These are phyloP conservation scores for Suhomyces vadensis DNA, from an alignment of 805 yeast species.

Conservation along the genomic window DNA sequence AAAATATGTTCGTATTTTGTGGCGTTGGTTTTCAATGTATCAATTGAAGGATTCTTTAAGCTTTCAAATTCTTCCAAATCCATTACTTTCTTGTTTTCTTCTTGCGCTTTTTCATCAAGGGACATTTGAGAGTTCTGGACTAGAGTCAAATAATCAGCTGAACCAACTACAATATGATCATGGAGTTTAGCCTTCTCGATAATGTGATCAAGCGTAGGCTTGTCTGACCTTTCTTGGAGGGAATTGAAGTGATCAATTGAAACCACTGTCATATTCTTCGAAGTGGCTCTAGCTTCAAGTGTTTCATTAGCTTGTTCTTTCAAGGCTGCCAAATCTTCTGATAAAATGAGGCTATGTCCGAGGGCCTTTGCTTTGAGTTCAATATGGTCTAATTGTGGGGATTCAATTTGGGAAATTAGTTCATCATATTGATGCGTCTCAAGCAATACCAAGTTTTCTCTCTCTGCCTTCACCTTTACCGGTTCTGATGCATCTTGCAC, in stretches of 20 bases:
- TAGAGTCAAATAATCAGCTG: background rate
- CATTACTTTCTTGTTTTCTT: background rate
- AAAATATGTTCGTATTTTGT: conserved; percentile 3
- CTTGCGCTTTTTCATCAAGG: conserved; percentile 3
- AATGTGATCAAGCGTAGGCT: conserved; percentile 1
- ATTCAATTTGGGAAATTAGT: conserved; percentile 11
- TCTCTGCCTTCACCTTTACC: conserved; percentile 17
- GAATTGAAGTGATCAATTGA: background rate
- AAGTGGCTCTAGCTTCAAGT: conserved; percentile 18
- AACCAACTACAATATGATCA: conserved; percentile 5
- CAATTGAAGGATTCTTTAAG: conserved; percentile 4
- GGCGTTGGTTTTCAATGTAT: conserved; percentile 7
- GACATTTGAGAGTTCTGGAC: background rate
- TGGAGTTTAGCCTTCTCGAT: background rate
- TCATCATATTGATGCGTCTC: conserved; percentile 18
- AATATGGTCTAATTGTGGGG: conserved; percentile 15
- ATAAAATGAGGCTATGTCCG: conserved; percentile 7
- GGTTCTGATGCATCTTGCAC: conserved; percentile 42
- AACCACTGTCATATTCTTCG: conserved; percentile 20
- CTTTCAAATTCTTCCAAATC: conserved; percentile 1
- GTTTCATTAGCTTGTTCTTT: conserved; percentile 41
- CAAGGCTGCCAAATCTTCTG: conserved; percentile 19
- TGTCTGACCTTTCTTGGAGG: background rate
- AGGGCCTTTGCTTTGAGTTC: conserved; percentile 8
- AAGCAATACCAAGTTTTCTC: conserved; percentile 19